These are phyloP conservation scores for grape (Vitis vinifera) DNA, from an alignment of 164 flowering plant genomes.

Conservation along the genomic window ASM3070453v1 NC_081823.1:23337501-23338000, in stretches of 20 bases:
- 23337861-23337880: constrained; percentile 64
- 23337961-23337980: constrained; percentile 82
- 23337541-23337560: too few species aligned
- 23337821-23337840: constrained; percentile 88
- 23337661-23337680: neutral
- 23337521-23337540: neutral
- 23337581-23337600: too few species aligned
- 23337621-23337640: too few species aligned
- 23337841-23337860: constrained; percentile 84
- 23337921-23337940: constrained; percentile 83
- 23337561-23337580: too few species aligned
- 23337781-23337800: constrained; percentile 47
- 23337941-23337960: constrained; percentile 86
- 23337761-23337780: neutral
- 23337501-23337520: neutral
- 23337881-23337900: constrained; percentile 50
- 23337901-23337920: constrained; percentile 78
- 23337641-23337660: neutral
- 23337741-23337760: neutral
- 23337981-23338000: constrained; percentile 57
- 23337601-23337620: too few species aligned
- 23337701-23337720: neutral
- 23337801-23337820: constrained; percentile 90
- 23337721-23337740: neutral
- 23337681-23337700: neutral